Evolutionary conservation across 305 asterid species (phyloP).

Genomic region (Galium porrigens): DNA sequence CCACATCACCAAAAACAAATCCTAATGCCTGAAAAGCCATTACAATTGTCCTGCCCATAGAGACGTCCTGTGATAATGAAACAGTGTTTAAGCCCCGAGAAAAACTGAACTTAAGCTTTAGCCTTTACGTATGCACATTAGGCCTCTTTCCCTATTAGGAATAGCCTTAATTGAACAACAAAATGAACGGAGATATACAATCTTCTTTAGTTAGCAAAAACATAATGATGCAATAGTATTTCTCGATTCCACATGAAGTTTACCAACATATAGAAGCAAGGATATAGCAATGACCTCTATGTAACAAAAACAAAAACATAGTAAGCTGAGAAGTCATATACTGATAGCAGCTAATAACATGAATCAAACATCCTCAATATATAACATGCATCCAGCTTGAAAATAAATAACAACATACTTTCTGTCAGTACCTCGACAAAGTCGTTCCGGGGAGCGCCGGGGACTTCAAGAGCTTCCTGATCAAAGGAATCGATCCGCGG

Average conservation of each 20-base stretch:
- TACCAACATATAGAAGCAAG: not conserved
- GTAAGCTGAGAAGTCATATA: not conserved
- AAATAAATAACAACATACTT: not conserved
- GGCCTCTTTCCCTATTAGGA: not conserved
- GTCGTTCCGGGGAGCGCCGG: constrained; percentile 64
- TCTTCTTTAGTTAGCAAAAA: not conserved
- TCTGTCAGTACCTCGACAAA: constrained; percentile 37
- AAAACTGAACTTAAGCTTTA: not conserved
- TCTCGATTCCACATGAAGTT: not conserved
- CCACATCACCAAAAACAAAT: constrained; percentile 96
- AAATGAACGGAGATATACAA: not conserved
- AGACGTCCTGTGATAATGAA: constrained; percentile 54
- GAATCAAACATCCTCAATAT: not conserved
- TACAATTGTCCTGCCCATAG: constrained; percentile 54
- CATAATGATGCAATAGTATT: not conserved
- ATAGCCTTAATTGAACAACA: not conserved
- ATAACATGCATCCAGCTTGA: not conserved
- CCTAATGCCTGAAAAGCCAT: constrained; percentile 89
- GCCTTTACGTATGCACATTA: not conserved
- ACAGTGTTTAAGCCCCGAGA: not conserved
- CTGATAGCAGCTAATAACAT: not conserved
- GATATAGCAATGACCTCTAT: not conserved
- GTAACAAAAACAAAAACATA: not conserved
- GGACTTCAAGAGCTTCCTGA: constrained; percentile 89
- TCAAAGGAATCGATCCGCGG: constrained; percentile 90